These are phyloP conservation scores for Capsella bursapastoris DNA, from an alignment of 345 rosid genomes.

Conservation along the genomic window DNA sequence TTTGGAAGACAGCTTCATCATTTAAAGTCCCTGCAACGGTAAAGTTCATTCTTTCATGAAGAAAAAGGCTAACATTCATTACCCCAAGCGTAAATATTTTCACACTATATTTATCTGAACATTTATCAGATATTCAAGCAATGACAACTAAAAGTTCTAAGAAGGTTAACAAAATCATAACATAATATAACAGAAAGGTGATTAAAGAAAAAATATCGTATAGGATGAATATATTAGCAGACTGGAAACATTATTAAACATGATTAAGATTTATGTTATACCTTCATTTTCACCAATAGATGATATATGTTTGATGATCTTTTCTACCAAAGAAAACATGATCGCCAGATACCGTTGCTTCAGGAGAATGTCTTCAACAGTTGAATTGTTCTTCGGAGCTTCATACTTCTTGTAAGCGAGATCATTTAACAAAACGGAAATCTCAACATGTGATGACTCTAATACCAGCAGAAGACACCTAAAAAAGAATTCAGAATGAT, in stretches of 20 bases:
- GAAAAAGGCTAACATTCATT: slow-evolving; percentile 10
- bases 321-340: slow-evolving; percentile 81
- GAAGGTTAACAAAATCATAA: slow-evolving; percentile 17
- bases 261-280: slow-evolving; percentile 20
- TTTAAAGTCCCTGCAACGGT: slow-evolving; percentile 51
- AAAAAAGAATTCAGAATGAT: slow-evolving; percentile 33
- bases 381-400: slow-evolving; percentile 63
- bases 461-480: slow-evolving; percentile 89
- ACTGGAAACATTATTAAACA: slow-evolving; percentile 14
- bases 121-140: background rate
- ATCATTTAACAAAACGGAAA: slow-evolving; percentile 83
- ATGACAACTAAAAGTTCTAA: slow-evolving; percentile 16
- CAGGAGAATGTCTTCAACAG: slow-evolving; percentile 52
- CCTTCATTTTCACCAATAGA: slow-evolving; percentile 66
- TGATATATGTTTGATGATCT: slow-evolving; percentile 70
- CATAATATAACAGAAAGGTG: slow-evolving; percentile 8
- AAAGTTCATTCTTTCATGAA: background rate
- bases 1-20: slow-evolving; percentile 54
- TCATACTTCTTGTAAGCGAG: slow-evolving; percentile 83
- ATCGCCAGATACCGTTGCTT: slow-evolving; percentile 71
- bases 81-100: background rate
- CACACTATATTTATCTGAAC: background rate
- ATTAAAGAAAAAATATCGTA: background rate
- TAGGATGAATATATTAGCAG: background rate
- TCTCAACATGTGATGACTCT: slow-evolving; percentile 86